Base-by-base conservation (phyloP, 352 stramenopile species). In the Peronospora tabacina region DNA sequence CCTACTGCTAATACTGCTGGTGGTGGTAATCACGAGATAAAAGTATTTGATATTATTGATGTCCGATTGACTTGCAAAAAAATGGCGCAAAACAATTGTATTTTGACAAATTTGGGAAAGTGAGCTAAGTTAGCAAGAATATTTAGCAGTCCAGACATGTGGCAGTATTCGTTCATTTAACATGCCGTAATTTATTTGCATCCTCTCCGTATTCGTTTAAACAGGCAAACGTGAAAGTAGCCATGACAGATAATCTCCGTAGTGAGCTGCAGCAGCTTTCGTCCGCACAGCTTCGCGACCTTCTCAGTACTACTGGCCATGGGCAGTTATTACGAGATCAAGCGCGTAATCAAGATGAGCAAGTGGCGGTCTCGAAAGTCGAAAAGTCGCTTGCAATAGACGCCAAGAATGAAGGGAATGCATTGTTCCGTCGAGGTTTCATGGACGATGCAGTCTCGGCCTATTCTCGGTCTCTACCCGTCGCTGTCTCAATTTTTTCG, bases 381-480 rank as follows among this genome's bases (percentile, higher is more conserved):
- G 59, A 76, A 20, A 54, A 63, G 44, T 52, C 70, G 49, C 46
- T 81, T 7, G 45, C 68, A 9, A 16, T 48, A 11, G 32, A 39
- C 13, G 32, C 47, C 20, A 85, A 77, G 44, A 62, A 71, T 41
- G 57, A 80, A 46, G 77, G 75, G 35, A 89, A 89, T 44, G 64
- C 59, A 11, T 51, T 63, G 22, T 89, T 89, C 40, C 68, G 71
- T 11, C 29, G 50, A 8, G 64, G 63, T 15, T 38, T 52, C 9
- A 74, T 66, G 46, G 34, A 61, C 5, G 61, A 68, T 5, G 77
- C 77, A 0, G 50, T 71, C 12, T 30, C 55, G 13, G 65, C 61
- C 7, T 89, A 89, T 55, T 78, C 77, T 15, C 47, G 49, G 63
- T 80, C 20, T 52, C 16, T 49, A 44, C 9, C 39, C 11, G 2